Conservation (phyloP, 768 basidiomycete genomes). For the Cubamyces lactineus region DNA sequence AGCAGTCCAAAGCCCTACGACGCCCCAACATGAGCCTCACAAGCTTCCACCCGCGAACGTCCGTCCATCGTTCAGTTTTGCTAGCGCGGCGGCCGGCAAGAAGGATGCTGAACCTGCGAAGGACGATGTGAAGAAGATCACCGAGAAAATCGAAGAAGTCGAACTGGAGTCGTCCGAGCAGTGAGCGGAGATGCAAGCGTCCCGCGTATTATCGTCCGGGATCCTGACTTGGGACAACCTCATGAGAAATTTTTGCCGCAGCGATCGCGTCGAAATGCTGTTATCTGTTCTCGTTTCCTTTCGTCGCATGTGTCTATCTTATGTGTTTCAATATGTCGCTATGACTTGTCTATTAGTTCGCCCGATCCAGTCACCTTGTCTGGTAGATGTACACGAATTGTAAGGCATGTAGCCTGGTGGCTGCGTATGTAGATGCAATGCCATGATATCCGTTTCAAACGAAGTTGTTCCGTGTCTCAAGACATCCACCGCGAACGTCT, state of each 20-base stretch:
- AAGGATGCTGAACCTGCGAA: slow-evolving; percentile 38
- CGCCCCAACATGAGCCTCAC: slow-evolving; percentile 24
- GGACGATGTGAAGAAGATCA: slow-evolving; percentile 30
- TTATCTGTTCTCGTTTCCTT: slow-evolving; percentile 22
- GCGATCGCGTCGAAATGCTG: slow-evolving; percentile 20
- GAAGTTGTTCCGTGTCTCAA: no score
- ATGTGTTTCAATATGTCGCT: slow-evolving; percentile 27
- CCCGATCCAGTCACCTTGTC: not conserved
- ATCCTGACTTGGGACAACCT: not conserved
- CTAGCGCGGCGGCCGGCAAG: slow-evolving; percentile 65
- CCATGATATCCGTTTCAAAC: slow-evolving; percentile 2
- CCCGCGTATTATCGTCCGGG: not conserved
- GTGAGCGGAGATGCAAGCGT: not conserved
- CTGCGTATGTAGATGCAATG: slow-evolving; percentile 8
- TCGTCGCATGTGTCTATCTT: slow-evolving; percentile 25
- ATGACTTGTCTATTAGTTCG: slow-evolving; percentile 19
- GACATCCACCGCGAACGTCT: not conserved
- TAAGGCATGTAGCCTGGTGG: slow-evolving; percentile 11
- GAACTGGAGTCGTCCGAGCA: slow-evolving; percentile 26
- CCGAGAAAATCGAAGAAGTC: slow-evolving; percentile 43
- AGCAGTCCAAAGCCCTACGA: slow-evolving; percentile 37
- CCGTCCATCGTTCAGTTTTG: slow-evolving; percentile 80
- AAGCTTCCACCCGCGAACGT: slow-evolving; percentile 49
- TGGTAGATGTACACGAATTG: slow-evolving; percentile 9
- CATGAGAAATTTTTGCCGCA: slow-evolving; percentile 1